A percentile compares a stretch with the other conserved stretches of the same genome.
phyloP scores from a whole-genome alignment of 2,329 filamentous ascomycete genomes.

The Aspergillus oerlinghausenensis region DNA sequence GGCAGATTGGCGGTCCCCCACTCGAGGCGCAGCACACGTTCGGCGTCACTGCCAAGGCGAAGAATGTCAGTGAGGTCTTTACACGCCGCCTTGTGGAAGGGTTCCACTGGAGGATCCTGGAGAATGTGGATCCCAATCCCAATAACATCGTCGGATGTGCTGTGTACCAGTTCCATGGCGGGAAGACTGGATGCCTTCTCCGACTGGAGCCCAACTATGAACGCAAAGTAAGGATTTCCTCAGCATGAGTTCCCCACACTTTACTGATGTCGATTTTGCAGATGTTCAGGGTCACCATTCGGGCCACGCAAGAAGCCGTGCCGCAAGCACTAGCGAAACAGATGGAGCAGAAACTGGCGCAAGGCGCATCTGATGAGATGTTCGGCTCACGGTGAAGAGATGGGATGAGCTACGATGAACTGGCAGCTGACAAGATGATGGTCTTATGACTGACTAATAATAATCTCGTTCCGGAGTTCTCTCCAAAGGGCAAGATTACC shows the following conservation, averaged over 20 bases:
- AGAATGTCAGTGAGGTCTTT: constrained; percentile 65
- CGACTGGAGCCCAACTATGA: constrained; percentile 90
- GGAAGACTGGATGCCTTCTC: constrained; percentile 92
- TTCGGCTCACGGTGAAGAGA: constrained; percentile 3
- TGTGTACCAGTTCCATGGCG: constrained; percentile 71
- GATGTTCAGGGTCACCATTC: constrained; percentile 94
- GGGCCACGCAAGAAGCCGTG: constrained; percentile 87
- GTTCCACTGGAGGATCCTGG: constrained; percentile 83
- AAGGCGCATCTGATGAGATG: constrained; percentile 36
- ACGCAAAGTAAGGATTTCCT: constrained; percentile 62
- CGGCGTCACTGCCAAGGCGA: constrained; percentile 56
- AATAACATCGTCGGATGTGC: constrained; percentile 89
- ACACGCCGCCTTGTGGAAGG: constrained; percentile 71
- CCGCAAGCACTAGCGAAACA: constrained; percentile 73
- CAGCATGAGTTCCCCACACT: neutral
- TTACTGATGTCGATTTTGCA: constrained; percentile 36
- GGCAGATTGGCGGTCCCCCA: constrained; percentile 87
- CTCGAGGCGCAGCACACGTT: constrained; percentile 89
- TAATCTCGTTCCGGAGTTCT: neutral
- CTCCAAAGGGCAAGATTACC: neutral
- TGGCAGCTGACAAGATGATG: neutral
- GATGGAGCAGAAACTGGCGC: constrained; percentile 78
- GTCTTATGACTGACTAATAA: neutral
- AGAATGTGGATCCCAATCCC: constrained; percentile 81
- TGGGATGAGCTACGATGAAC: neutral